Evolutionary conservation across 225 moss, liverwort and hornwort species (phyloP), one percentile per base, ranked within the genome.

Genomic region (Physcomitrellopsis africana): DNA sequence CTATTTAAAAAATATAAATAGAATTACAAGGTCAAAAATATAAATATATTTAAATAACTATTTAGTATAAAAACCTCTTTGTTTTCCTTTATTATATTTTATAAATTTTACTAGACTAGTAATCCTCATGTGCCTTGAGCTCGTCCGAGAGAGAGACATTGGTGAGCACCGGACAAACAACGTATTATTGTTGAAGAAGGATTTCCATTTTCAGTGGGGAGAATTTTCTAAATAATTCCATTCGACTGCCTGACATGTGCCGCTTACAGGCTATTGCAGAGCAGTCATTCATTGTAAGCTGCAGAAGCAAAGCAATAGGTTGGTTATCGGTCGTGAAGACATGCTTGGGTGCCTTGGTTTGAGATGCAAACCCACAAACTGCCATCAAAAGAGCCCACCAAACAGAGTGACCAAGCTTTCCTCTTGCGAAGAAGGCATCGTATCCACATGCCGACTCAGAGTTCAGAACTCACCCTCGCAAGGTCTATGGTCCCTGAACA

Each of bases 271-370:
- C 83, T 72, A 85, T 90, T 76, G 87, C 81, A 77, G 83, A 90
- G 78, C 85, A 90, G 22, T 77, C 69, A 44, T 69, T 14, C 42
- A 55, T 77, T 63, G 77, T 74, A 58, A 79, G 70, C 60, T 84
- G 72, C 67, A 89, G 70, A 60, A 84, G 69, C 48, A 91, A 84
- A 80, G 77, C 88, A 49, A 87, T 81, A 45, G 94, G 94, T 48
- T 99, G 97, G 97, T 74, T 99, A 16, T 79, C 94, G 63, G 89
- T 99, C 15, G 97, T 99, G 32, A 94, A 92, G 87, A 94, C 97
- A 51, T 99, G 90, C 70, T 86, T 99, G 26, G 97, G 94, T 60
- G 76, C 68, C 29, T 93, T 91, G 9, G 84, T 93, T 46, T 91
- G 89, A 76, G 94, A 99, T 83, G 62, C 83, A 75, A 89, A 89